These are phyloP conservation scores for Selaginella tamariscina DNA, from an alignment of 75 land plant species.

Conservation along the genomic window DNA sequence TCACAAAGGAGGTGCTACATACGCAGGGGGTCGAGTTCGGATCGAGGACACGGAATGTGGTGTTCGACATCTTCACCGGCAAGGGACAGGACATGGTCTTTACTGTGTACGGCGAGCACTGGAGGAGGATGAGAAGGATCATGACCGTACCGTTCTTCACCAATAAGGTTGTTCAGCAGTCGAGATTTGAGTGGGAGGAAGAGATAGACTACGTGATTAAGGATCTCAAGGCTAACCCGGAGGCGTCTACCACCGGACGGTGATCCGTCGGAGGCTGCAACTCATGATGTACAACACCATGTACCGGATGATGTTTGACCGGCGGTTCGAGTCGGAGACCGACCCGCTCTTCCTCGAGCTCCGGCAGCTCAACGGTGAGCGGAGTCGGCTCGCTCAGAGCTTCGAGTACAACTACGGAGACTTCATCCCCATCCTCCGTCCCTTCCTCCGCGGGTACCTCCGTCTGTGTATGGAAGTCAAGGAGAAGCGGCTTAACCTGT, in stretches of 20 bases:
- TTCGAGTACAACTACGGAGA: conserved; percentile 92
- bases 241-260: conserved; percentile 41
- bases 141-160: conserved; percentile 92
- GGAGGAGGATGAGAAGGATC: conserved; percentile 82
- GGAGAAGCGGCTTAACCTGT: conserved; percentile 43
- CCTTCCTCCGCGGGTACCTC: conserved; percentile 64
- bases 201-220: conserved; percentile 42
- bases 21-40: conserved; percentile 37
- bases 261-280: conserved; percentile 59
- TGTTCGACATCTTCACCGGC: conserved; percentile 80
- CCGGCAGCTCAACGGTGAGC: conserved; percentile 47
- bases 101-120: conserved; percentile 84
- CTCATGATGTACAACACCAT: conserved; percentile 78
- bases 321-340: conserved; percentile 47
- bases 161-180: conserved; percentile 73
- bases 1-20: conserved; percentile 35
- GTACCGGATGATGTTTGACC: conserved; percentile 77
- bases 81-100: conserved; percentile 94
- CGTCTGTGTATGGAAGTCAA: conserved; percentile 54
- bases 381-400: conserved; percentile 69
- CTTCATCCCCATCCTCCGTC: conserved; percentile 76
- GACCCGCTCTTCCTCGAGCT: conserved; percentile 63
- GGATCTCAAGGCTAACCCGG: conserved; percentile 36
- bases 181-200: conserved; percentile 58
- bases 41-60: conserved; percentile 43